These are phyloP conservation scores for Mycothermus thermophilus DNA, from an alignment of 495 filamentous ascomycete species.

Conservation along the genomic window DNA sequence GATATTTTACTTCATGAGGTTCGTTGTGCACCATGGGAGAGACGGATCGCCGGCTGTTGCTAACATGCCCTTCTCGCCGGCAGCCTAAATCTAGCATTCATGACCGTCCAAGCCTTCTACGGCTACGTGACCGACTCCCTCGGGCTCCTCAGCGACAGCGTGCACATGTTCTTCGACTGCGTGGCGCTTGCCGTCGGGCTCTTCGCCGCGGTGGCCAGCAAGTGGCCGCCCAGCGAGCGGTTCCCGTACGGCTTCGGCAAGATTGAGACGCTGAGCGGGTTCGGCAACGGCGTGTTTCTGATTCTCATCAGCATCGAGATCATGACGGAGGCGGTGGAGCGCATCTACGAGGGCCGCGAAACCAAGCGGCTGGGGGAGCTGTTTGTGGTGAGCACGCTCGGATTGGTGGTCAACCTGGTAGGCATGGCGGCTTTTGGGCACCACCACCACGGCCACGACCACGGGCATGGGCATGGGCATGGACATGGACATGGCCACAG, in stretches of 20 bases:
- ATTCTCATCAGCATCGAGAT: conserved; percentile 96
- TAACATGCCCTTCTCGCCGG: conserved; percentile 7
- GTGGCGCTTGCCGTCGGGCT: conserved; percentile 82
- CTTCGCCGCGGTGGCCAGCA: conserved; percentile 91
- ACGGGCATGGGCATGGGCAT: conserved; percentile 26
- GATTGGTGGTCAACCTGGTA: conserved; percentile 78
- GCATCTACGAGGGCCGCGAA: conserved; percentile 64
- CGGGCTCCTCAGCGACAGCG: conserved; percentile 87
- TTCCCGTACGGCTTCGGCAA: conserved; percentile 97
- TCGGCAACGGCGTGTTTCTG: conserved; percentile 92
- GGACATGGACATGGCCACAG: conserved; percentile 35
- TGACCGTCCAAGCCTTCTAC: conserved; percentile 89
- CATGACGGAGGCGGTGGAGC: conserved; percentile 83
- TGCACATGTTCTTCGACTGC: conserved; percentile 99
- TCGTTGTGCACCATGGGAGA: too few relatives aligned
- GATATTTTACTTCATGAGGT: conserved; percentile 87
- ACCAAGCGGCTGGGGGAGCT: conserved; percentile 78
- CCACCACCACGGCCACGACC: conserved; percentile 51
- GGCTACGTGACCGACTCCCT: conserved; percentile 86
- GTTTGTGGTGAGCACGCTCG: conserved; percentile 70
- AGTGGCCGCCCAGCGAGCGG: conserved; percentile 76
- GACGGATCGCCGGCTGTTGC: conserved; percentile 3
- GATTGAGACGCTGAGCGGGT: conserved; percentile 89
- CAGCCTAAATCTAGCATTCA: conserved; percentile 88
- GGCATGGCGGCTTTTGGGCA: conserved; percentile 79